A percentile compares a stretch with the other conserved stretches of the same genome.
Evolutionary conservation across 768 basidiomycete species (phyloP).

Genomic region (Suillus decipiens): DNA sequence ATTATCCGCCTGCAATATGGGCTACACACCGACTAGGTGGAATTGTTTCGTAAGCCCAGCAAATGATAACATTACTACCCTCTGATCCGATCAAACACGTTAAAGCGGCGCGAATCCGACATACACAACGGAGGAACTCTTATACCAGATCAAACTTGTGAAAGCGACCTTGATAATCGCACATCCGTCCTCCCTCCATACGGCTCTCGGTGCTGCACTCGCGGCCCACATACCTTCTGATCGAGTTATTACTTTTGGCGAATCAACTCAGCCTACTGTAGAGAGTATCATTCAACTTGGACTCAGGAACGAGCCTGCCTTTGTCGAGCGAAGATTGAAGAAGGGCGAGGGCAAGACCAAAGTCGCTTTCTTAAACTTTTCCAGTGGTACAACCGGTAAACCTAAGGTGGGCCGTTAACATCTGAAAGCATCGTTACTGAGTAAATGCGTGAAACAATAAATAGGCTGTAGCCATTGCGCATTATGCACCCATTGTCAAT

Average conservation of each 20-base stretch:
- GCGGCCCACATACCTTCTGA: conserved; percentile 30
- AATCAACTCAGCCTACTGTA: conserved; percentile 32
- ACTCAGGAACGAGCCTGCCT: conserved; percentile 35
- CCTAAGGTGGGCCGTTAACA: conserved; percentile 27
- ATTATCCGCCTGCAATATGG: conserved; percentile 59
- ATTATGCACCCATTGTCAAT: conserved; percentile 66
- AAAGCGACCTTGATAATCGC: conserved; percentile 32
- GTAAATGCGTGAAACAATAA: neutral
- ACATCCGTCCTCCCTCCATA: conserved; percentile 30
- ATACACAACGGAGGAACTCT: conserved; percentile 35
- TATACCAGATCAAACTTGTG: conserved; percentile 34
- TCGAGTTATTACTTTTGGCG: conserved; percentile 32
- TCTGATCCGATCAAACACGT: neutral
- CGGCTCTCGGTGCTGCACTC: conserved; percentile 32
- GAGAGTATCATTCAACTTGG: conserved; percentile 52
- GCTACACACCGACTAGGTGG: conserved; percentile 61
- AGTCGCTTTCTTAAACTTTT: conserved; percentile 71
- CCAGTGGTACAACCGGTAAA: conserved; percentile 73
- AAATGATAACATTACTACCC: neutral
- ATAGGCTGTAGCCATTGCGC: conserved; percentile 68
- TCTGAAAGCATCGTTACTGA: neutral
- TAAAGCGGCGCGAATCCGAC: conserved; percentile 37
- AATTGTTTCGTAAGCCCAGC: conserved; percentile 51
- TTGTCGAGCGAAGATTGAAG: conserved; percentile 47
- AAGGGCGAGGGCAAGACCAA: conserved; percentile 62